These are phyloP conservation scores for Hypoxylon trugodes DNA, from an alignment of 495 filamentous ascomycete species.

Conservation along the genomic window DNA sequence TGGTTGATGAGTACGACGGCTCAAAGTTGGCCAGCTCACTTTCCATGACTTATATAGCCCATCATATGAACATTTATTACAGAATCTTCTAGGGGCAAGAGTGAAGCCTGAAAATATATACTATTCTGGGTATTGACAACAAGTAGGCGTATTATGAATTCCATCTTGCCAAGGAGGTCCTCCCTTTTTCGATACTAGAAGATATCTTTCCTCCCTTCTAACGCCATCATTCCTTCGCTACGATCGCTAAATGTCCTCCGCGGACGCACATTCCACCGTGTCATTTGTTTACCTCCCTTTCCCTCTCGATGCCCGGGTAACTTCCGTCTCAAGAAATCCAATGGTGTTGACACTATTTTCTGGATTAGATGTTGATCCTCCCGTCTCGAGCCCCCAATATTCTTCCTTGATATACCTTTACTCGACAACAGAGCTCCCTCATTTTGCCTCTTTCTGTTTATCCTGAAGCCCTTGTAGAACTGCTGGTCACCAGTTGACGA, in stretches of 20 bases:
- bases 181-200: constrained; percentile 17
- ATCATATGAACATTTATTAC: no score
- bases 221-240: constrained; percentile 42
- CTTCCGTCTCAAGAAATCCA: constrained; percentile 14
- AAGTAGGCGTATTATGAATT: no score
- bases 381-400: constrained; percentile 24
- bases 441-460: constrained; percentile 30
- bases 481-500: constrained; percentile 26
- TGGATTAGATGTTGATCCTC: constrained; percentile 1
- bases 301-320: constrained; percentile 25
- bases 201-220: constrained; percentile 29
- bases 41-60: no score
- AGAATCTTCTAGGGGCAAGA: no score
- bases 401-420: constrained; percentile 16
- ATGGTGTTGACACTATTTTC: constrained; percentile 19
- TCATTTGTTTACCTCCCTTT: constrained; percentile 21
- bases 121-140: no score
- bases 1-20: no score
- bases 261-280: constrained; percentile 31
- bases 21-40: no score
- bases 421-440: constrained; percentile 16
- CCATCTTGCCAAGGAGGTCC: no score
- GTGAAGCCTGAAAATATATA: no score
- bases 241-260: neutral
- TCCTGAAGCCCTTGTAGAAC: constrained; percentile 4